Evolutionary conservation across 805 yeast genomes (phyloP), one percentile per base, ranked within the genome.

Genomic region (Candida sakaeoensis): DNA sequence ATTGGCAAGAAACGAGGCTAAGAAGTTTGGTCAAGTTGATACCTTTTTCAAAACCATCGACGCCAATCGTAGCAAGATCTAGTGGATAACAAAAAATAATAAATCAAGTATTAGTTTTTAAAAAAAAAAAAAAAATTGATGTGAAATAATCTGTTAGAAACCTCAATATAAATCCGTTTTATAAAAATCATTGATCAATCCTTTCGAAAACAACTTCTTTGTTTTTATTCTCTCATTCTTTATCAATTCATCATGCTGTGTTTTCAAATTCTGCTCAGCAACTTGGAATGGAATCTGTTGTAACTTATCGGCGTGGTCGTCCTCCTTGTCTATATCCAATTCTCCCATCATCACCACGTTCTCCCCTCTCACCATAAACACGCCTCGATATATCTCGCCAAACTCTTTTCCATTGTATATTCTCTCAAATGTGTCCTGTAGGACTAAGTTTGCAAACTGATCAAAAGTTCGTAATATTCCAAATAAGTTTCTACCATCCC

Each of bases 391-490:
- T n/a, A 67, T 69, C 58, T 91, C 96, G 7, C 85, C 95, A 56
- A 80, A 91, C 14, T 48, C 54, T 18, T 54, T 54, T 16, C 58
- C 61, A 48, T 83, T 68, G 57, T 85, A 85, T 51, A 89, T 78
- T 60, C 96, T 77, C 60, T 93, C 98, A 35, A 80, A 69, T 13
- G 96, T 80, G 58, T 90, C 95, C 63, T 93, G 98, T 46, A 93
- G 70, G 28, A 93, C 95, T 54, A 93, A 71, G 63, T 91, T 91
- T 44, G 95, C 90, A 60, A 82, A 93, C 62, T 91, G 97, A 65
- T 93, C 99, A 61, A 91, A 93, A 2, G 97, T 88, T 61, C 99
- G 77, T 49, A 93, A 70, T 17, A 90, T 85, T 13, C 99, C 99
- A 56, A 86, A 82, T 23, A 91, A 65, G 47, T 82, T 80, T 49